Conservation (phyloP, 2,329 filamentous ascomycete genomes). For the Ilyonectria destructans region DNA sequence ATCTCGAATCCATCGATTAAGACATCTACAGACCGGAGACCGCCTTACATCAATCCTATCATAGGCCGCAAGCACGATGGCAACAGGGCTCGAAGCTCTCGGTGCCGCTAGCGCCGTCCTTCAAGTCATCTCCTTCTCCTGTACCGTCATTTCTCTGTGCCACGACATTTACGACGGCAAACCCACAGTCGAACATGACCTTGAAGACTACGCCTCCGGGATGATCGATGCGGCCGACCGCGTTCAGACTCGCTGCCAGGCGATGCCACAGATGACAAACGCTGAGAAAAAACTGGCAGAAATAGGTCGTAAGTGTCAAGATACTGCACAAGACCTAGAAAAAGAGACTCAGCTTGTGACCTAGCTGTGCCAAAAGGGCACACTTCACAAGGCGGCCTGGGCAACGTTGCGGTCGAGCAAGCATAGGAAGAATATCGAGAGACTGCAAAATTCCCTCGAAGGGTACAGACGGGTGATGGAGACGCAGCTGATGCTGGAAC, state of each 20-base stretch:
- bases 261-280: neutral
- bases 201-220: neutral
- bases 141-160: conserved; percentile 3
- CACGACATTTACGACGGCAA: conserved; percentile 26
- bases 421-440: conserved; percentile 26
- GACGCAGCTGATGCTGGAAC: conserved; percentile 1
- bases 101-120: conserved; percentile 33
- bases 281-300: conserved; percentile 8
- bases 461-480: conserved; percentile 23
- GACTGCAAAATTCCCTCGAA: neutral
- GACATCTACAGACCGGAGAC: neutral
- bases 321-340: conserved; percentile 8
- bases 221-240: conserved; percentile 2
- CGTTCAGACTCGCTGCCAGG: conserved; percentile 3
- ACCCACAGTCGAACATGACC: neutral
- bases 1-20: too few species aligned
- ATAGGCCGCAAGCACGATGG: neutral
- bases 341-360: neutral
- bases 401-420: neutral
- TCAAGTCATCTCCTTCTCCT: conserved; percentile 34
- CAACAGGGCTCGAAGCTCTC: conserved; percentile 22
- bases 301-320: conserved; percentile 6
- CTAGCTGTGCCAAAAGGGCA: neutral
- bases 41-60: neutral
- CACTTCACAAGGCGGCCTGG: neutral